Percentiles rank a stretch among this genome's conserved stretches.
phyloP scores from a whole-genome alignment of 208 protist genomes.

The Trypanosoma mega region DNA sequence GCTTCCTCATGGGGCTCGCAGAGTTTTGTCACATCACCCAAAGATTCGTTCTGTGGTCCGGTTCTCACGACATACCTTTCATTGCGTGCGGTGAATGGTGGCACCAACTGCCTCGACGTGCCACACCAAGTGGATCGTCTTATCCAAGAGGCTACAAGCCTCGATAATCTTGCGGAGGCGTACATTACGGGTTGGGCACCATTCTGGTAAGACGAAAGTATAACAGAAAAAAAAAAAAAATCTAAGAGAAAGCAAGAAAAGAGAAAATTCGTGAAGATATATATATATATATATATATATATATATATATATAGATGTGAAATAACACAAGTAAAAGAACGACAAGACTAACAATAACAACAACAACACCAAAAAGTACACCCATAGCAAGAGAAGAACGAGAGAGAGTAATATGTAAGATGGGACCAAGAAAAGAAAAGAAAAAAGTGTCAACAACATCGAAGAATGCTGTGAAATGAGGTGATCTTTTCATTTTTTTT shows the following conservation, averaged over 20 bases:
- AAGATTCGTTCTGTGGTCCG: conserved; percentile 31
- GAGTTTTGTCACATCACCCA: conserved; percentile 30
- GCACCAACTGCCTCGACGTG: conserved; percentile 66
- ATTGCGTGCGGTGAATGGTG: conserved; percentile 49
- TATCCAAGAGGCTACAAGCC: conserved; percentile 86
- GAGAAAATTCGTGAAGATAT: too few species aligned
- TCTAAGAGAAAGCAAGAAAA: too few species aligned
- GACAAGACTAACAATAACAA: too few species aligned
- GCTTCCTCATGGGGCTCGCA: conserved; percentile 50
- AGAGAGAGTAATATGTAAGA: not conserved
- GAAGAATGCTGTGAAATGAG: too few species aligned
- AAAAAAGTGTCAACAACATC: too few species aligned
- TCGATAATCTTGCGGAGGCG: conserved; percentile 87
- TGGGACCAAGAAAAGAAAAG: not conserved
- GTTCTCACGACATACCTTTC: conserved; percentile 80
- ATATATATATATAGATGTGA: too few species aligned
- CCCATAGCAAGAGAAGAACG: not conserved
- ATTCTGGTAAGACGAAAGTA: conserved; percentile 66
- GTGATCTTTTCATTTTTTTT: too few species aligned
- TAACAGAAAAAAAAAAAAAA: conserved; percentile 9
- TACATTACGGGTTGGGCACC: conserved; percentile 91
- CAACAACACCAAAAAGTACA: too few species aligned
- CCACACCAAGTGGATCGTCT: conserved; percentile 87
- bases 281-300: too few species aligned
- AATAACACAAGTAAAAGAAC: too few species aligned